Base-by-base conservation (phyloP, 2,329 filamentous ascomycete species). In the Alternaria metachromatica region DNA sequence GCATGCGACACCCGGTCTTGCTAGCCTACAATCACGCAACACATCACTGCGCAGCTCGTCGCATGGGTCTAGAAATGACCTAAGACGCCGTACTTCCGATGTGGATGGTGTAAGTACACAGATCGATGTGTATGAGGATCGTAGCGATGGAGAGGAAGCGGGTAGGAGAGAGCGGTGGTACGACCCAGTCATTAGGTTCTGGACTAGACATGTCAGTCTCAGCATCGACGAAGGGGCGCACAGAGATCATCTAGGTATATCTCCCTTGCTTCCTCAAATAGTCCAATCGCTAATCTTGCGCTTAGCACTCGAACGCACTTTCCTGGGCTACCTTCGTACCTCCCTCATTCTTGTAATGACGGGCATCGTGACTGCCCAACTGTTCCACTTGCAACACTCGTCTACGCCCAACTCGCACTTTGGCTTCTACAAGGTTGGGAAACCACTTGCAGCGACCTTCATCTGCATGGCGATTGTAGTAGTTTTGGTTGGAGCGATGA, bases 241-340 rank as follows among this genome's bases (percentile, higher is more conserved):
- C 67, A 80, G 87, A 75, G 87, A 89, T 71, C 86, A 88, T 76
- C 70, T 89, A 45, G 87, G 87, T 88, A 81, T 58, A 82, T 66
- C 9, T 7, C 50, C 13, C 20, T 26, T 11, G 6, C 15, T 6
- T 41, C 8, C n/a, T 20, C 55, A 25, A 23, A 26, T 20, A 8
- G 8, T 50, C 23, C 44, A 62, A 10, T 30, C 59, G 53, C 71
- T 62, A 49, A 50, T 8, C 8, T 15, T 3, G 28, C 46, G n/a
- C 43, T 43, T 71, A 93, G 91, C 91, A 41, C 86, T 93, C 58
- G 90, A 94, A 79, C 84, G 91, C 60, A 94, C 91, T 18, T 94
- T 90, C 74, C 86, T 94, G 18, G 89, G 86, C 28, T 93, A 93
- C 76, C 84, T 93, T 28, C 87, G 91, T 20, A 93, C 90, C 2